phyloP scores from a whole-genome alignment of 1,284 basidiomycete species.

The Flammula alnicola region DNA sequence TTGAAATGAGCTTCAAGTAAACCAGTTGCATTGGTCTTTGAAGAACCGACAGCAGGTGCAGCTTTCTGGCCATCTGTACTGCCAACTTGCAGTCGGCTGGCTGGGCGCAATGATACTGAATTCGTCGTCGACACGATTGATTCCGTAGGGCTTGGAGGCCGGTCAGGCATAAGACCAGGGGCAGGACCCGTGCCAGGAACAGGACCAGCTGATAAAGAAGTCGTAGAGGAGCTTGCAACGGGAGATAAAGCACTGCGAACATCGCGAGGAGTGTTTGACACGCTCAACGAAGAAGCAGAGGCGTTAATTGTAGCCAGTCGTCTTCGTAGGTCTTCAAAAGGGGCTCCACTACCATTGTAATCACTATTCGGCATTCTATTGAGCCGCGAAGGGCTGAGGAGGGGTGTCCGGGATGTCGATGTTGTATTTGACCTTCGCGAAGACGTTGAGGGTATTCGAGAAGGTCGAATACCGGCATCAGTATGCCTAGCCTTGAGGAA shows the following conservation, averaged over 20 bases:
- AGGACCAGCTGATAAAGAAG: conserved; percentile 39
- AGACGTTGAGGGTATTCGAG: conserved; percentile 11
- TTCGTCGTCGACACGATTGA: conserved; percentile 72
- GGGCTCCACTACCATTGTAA: conserved; percentile 39
- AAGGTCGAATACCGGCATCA: conserved; percentile 19
- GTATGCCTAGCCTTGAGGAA: conserved; percentile 72
- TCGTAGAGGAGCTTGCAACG: conserved; percentile 26
- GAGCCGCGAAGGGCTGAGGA: conserved; percentile 50
- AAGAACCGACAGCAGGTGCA: conserved; percentile 83
- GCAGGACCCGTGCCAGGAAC: conserved; percentile 27
- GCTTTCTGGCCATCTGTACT: conserved; percentile 78
- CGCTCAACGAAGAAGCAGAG: conserved; percentile 63
- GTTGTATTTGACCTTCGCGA: conserved; percentile 39
- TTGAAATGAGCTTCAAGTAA: conserved; percentile 72
- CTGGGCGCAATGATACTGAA: conserved; percentile 61
- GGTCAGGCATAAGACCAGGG: conserved; percentile 40
- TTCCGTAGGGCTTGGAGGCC: conserved; percentile 74
- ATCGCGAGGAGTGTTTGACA: conserved; percentile 50
- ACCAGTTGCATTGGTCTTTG: conserved; percentile 77
- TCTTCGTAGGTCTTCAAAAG: conserved; percentile 76
- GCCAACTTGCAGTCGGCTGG: conserved; percentile 67
- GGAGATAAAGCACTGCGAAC: conserved; percentile 44
- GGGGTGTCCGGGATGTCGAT: conserved; percentile 40
- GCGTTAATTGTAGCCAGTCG: conserved; percentile 72
- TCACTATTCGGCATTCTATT: conserved; percentile 53